Conservation (phyloP, 2,329 filamentous ascomycete species). For the Biscogniauxia mediterranea region DNA sequence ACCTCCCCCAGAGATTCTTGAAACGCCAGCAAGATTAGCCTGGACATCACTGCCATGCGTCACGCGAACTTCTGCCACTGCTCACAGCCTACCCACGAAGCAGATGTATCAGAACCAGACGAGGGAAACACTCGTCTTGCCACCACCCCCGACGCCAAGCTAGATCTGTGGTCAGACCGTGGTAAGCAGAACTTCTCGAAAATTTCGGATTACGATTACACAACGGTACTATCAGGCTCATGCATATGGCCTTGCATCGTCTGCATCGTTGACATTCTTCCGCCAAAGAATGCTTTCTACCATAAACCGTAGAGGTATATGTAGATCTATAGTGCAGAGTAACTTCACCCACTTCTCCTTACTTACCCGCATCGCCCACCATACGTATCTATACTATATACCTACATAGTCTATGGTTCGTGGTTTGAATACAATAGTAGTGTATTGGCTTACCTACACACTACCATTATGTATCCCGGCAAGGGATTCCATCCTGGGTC, state of each 20-base stretch:
- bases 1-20: conserved; percentile 12
- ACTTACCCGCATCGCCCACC: neutral
- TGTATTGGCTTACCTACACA: no score
- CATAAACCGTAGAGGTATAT: neutral
- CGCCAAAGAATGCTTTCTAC: neutral
- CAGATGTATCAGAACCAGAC: neutral
- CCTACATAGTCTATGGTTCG: no score
- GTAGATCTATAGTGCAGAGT: neutral
- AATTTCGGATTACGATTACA: neutral
- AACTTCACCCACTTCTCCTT: neutral
- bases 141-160: neutral
- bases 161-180: neutral
- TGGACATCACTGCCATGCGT: conserved; percentile 7
- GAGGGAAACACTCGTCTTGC: neutral
- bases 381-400: neutral
- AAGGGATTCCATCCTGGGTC: neutral
- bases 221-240: neutral
- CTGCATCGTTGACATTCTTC: neutral
- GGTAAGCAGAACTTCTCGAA: neutral
- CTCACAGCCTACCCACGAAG: neutral
- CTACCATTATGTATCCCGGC: neutral
- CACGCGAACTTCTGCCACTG: neutral
- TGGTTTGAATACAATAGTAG: no score
- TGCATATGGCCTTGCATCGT: neutral
- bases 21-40: conserved; percentile 22